Percentiles rank a stretch among this genome's conserved stretches.
Conservation (phyloP, 257 asterid species). For the Avicennia marina region DNA sequence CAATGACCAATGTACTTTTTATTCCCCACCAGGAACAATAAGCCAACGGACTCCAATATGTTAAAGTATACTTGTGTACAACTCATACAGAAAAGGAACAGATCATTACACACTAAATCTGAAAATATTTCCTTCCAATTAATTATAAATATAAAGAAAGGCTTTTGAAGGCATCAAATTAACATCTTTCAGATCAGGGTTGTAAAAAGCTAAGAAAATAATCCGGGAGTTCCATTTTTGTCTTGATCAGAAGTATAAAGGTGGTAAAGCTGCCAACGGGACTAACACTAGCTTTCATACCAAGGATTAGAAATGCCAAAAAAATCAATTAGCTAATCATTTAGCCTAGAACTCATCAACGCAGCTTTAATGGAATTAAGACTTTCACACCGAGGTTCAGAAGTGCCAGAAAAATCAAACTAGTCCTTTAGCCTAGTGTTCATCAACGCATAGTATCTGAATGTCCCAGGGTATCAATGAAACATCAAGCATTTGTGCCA, state of each 20-base stretch:
- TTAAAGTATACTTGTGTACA: no score
- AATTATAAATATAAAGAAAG: not conserved
- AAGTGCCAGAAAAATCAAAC: not conserved
- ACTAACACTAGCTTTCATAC: not conserved
- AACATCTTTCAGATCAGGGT: not conserved
- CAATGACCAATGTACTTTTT: no score
- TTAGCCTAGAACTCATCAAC: not conserved
- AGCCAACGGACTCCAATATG: no score
- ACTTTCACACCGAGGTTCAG: no score
- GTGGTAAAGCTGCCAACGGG: not conserved
- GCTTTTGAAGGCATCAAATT: not conserved
- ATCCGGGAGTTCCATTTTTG: no score
- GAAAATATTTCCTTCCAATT: not conserved
- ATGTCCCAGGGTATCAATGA: not conserved
- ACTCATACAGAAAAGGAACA: no score
- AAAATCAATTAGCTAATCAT: not conserved
- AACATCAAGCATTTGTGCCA: conserved; percentile 8
- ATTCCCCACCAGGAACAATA: no score
- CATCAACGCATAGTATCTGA: not conserved
- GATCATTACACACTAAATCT: no score
- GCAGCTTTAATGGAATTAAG: no score
- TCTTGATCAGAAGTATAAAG: not conserved
- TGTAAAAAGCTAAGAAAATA: no score
- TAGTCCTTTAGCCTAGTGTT: not conserved
- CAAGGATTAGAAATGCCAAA: no score